Evolutionary conservation across 2,329 filamentous ascomycete genomes (phyloP).

Genomic region (Sarocladium strictum): DNA sequence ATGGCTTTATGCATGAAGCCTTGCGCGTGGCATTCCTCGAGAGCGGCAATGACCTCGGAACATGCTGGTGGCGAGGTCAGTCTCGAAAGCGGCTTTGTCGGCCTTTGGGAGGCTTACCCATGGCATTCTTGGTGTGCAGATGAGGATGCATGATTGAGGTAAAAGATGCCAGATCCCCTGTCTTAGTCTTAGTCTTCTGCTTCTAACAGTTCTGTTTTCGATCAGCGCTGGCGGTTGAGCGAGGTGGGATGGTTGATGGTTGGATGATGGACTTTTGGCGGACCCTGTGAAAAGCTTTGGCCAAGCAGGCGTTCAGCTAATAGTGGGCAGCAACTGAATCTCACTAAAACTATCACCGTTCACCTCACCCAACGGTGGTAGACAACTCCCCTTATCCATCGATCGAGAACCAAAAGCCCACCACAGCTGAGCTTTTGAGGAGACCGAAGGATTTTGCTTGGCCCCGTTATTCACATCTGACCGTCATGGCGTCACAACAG

Average conservation of each 20-base stretch:
- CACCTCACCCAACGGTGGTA: not conserved
- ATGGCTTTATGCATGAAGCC: conserved; percentile 90
- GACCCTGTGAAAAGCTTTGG: conserved; percentile 21
- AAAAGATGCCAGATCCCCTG: not conserved
- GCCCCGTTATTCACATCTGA: not conserved
- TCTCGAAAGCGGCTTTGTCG: not conserved
- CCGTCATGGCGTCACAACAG: conserved; percentile 42
- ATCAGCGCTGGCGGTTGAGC: not conserved
- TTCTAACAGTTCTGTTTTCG: conserved; percentile 7
- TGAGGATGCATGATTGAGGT: conserved; percentile 79
- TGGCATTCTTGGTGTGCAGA: conserved; percentile 86
- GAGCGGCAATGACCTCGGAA: conserved; percentile 86
- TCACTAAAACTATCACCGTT: not conserved
- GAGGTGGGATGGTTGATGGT: conserved; percentile 4
- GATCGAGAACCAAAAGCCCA: not conserved
- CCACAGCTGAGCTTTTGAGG: not conserved
- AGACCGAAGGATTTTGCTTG: not conserved
- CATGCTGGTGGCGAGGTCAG: conserved; percentile 58
- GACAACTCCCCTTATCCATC: not conserved
- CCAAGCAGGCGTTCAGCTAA: conserved; percentile 12
- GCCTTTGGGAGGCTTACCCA: conserved; percentile 52
- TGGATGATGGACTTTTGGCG: not conserved
- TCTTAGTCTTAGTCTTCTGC: too few relatives aligned
- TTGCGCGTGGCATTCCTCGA: conserved; percentile 90
- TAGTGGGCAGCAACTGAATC: not conserved